Evolutionary conservation across 805 yeast genomes (phyloP).

Genomic region (Clavispora fructus): DNA sequence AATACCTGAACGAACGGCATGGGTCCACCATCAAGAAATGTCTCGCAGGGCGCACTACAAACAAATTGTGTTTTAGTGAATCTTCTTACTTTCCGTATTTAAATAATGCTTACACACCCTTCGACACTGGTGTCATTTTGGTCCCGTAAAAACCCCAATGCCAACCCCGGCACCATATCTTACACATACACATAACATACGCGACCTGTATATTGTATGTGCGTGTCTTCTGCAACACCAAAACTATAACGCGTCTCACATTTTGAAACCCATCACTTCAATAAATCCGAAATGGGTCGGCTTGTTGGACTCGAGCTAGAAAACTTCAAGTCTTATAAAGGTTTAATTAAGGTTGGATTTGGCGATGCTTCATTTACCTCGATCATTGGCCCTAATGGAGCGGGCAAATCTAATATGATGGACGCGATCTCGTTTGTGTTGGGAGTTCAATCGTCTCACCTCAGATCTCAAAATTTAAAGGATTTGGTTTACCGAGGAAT

Average conservation of each 20-base stretch:
- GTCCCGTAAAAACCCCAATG: no score
- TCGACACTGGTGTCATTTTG: no score
- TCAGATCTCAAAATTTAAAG: constrained; percentile 66
- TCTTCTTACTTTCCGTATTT: no score
- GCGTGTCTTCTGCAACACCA: background rate
- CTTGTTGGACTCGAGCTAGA: constrained; percentile 69
- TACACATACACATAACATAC: no score
- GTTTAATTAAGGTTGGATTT: constrained; percentile 70
- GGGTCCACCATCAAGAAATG: no score
- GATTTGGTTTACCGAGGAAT: constrained; percentile 82
- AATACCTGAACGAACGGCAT: no score
- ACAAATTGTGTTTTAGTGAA: no score
- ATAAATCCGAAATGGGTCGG: constrained; percentile 62
- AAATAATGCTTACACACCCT: no score
- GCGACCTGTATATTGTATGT: no score
- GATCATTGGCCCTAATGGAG: constrained; percentile 97
- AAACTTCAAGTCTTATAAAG: constrained; percentile 90
- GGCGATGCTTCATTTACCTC: constrained; percentile 82
- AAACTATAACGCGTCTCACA: constrained; percentile 4
- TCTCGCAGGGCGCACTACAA: no score
- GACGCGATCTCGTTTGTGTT: constrained; percentile 94
- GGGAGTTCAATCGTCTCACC: constrained; percentile 70
- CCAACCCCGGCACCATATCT: no score
- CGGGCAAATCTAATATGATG: constrained; percentile 96
- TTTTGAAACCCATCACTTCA: background rate